Evolutionary conservation across 495 filamentous ascomycete species (phyloP), one percentile per base, ranked within the genome.

Genomic region (Penicillium paxilli): DNA sequence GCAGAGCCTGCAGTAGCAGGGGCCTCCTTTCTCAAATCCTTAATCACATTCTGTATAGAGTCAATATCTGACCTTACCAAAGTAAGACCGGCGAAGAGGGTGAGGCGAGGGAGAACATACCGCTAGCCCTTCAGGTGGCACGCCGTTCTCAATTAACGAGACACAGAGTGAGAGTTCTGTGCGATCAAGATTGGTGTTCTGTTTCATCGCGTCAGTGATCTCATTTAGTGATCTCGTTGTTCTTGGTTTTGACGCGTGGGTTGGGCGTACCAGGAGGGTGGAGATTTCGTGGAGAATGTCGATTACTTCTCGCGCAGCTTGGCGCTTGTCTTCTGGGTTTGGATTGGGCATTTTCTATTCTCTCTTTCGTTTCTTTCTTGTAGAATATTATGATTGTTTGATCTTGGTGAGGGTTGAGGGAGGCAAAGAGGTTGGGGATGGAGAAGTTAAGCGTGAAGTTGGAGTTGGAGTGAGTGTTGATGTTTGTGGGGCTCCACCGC

Each of bases 271-370:
- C 47, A 98, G 78, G 17, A 98, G 81, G 16, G 83, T 89, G 33
- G 92, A 90, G 55, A 98, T 96, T 70, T 98, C 94, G 55, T 94
- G 86, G 44, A 98, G 81, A 53, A 98, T 93, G 71, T 98, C 92
- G 54, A 98, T 91, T 52, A 95, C 90, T 71, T 98, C 91, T 22
- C 91, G 87, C n/a, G 94, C 94, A 14, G 92, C 92, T 65, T 87
- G 85, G 60, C 91, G 89, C 72, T 95, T 96, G 49, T 87, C 82
- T 28, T 66, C 63, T 50, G 60, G 40, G 44, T 66, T 56, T 1
- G 63, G 38, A 23, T 20, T 42, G 12, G 63, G 57, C 63, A 66
- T 66, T 23, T 22, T 42, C 19, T 4, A 4, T 28, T 28, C 11
- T 28, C 11, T 28, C 11, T 28, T 28, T 28, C 5, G 26, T 28